These are phyloP conservation scores for Trichoderma gamsii DNA, from an alignment of 495 filamentous ascomycete genomes.

Conservation along the genomic window DNA sequence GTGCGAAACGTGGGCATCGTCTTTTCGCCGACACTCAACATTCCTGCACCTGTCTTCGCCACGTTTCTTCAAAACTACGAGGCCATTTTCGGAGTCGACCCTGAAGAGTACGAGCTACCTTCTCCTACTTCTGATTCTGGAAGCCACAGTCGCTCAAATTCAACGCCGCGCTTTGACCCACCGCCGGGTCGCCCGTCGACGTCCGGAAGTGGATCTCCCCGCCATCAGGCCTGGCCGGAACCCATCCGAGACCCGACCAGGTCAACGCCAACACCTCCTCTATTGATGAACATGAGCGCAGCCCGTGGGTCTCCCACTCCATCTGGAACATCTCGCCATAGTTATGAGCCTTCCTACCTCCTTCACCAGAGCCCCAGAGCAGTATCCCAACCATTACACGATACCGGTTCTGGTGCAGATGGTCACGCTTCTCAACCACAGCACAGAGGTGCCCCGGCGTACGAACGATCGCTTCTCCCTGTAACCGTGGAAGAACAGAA, in stretches of 20 bases:
- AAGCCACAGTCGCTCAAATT: constrained; percentile 16
- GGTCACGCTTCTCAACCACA: constrained; percentile 2
- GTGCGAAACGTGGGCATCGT: constrained; percentile 97
- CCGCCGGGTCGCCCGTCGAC: constrained; percentile 14
- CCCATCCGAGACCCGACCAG: constrained; percentile 8
- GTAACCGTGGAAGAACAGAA: constrained; percentile 28
- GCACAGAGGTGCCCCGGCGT: constrained; percentile 26
- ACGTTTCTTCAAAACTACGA: constrained; percentile 88
- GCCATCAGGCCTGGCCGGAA: constrained; percentile 3
- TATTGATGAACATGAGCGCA: constrained; percentile 5
- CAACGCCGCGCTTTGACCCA: constrained; percentile 19
- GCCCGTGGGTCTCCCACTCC: constrained; percentile 15
- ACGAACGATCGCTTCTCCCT: constrained; percentile 38
- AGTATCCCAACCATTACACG: neutral
- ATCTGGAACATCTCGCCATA: neutral
- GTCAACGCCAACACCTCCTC: constrained; percentile 15
- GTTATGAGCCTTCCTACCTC: constrained; percentile 12
- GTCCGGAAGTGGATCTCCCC: constrained; percentile 11
- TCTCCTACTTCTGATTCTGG: constrained; percentile 22
- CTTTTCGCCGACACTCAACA: constrained; percentile 97
- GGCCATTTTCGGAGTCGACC: constrained; percentile 71
- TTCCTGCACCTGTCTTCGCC: constrained; percentile 89
- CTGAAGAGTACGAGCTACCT: constrained; percentile 51
- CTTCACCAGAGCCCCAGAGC: constrained; percentile 5
- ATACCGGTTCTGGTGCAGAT: neutral